Conservation (phyloP, 805 yeast species). For the Kluyveromyces wickerhamii region DNA sequence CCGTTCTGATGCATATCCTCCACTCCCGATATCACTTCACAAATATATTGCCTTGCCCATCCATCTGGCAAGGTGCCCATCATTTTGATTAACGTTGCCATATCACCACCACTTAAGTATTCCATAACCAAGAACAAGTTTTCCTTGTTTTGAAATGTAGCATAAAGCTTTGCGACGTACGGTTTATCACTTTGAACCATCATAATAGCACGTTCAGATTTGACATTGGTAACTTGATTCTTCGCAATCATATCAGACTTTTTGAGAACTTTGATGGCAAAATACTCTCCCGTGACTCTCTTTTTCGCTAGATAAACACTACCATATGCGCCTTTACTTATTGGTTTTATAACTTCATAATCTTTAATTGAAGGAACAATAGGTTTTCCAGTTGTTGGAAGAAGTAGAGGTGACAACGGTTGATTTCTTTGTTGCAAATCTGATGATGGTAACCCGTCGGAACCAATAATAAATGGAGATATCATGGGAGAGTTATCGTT, state of each 20-base stretch:
- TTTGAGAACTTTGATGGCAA: constrained; percentile 85
- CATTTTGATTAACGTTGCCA: constrained; percentile 75
- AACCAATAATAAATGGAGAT: constrained; percentile 49
- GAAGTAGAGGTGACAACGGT: constrained; percentile 73
- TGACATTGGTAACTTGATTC: constrained; percentile 91
- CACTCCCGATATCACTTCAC: constrained; percentile 87
- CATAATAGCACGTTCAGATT: constrained; percentile 94
- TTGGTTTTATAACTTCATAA: constrained; percentile 85
- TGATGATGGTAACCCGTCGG: constrained; percentile 29
- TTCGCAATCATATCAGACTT: constrained; percentile 96
- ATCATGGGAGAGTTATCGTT: constrained; percentile 41
- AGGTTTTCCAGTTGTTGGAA: constrained; percentile 50
- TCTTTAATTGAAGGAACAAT: constrained; percentile 72
- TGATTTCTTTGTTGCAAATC: constrained; percentile 35
- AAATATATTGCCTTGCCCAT: constrained; percentile 80
- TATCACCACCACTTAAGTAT: constrained; percentile 91
- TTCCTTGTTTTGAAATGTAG: constrained; percentile 82
- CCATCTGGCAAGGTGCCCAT: constrained; percentile 77
- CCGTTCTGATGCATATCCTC: constrained; percentile 83
- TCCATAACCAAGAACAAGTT: constrained; percentile 93
- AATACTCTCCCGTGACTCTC: constrained; percentile 84
- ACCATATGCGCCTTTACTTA: constrained; percentile 96
- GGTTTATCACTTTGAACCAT: constrained; percentile 94
- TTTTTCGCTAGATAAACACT: constrained; percentile 83
- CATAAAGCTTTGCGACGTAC: constrained; percentile 81